Evolutionary conservation across 768 basidiomycete species (phyloP).

Genomic region (Lyophyllum semitale): DNA sequence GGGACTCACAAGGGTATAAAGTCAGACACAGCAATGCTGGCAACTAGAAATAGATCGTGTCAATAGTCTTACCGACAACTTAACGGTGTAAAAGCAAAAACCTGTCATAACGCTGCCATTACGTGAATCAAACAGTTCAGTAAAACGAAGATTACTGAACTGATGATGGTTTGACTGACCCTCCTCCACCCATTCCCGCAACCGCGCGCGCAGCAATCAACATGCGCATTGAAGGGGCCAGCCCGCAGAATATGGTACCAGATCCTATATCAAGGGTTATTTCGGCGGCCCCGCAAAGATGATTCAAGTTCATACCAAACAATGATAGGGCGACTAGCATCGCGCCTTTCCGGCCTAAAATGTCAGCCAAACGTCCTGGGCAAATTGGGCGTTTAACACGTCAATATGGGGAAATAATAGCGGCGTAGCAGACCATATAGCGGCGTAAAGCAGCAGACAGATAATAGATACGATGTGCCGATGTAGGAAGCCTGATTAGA

Average conservation of each 20-base stretch:
- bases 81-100: conserved; percentile 27
- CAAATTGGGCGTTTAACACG: conserved; percentile 18
- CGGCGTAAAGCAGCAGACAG: conserved; percentile 90
- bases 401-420: conserved; percentile 6
- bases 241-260: conserved; percentile 84
- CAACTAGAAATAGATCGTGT: conserved; percentile 49
- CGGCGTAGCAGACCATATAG: conserved; percentile 63
- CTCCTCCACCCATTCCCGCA: conserved; percentile 92
- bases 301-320: conserved; percentile 58
- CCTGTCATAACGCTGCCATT: conserved; percentile 79
- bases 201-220: conserved; percentile 82
- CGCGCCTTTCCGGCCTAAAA: conserved; percentile 82
- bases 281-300: conserved; percentile 5
- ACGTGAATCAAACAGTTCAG: conserved; percentile 25
- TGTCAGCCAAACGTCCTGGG: conserved; percentile 80
- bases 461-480: conserved; percentile 85
- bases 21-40: conserved; percentile 84
- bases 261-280: conserved; percentile 47
- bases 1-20: conserved; percentile 79
- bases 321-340: conserved; percentile 83
- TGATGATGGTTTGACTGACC: conserved; percentile 50
- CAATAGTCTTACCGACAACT: conserved; percentile 23
- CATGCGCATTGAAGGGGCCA: conserved; percentile 83
- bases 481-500: conserved; percentile 84
- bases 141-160: conserved; percentile 20